These are phyloP conservation scores for Lunasporangiospora selenospora DNA, from an alignment of 192 early-diverging fungal species.

Conservation along the genomic window DNA sequence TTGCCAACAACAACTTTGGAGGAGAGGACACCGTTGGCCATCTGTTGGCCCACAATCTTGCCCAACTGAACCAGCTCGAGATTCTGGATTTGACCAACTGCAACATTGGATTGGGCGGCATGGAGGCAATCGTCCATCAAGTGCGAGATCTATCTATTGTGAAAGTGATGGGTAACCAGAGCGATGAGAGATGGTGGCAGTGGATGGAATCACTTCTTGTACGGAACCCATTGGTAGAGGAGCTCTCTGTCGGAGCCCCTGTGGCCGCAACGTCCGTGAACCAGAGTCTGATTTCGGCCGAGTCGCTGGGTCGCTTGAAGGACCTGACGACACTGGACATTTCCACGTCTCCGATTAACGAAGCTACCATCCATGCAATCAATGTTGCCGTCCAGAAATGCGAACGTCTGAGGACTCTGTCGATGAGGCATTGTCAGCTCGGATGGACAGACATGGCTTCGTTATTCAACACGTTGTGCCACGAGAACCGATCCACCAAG, in stretches of 20 bases:
- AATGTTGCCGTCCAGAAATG: neutral
- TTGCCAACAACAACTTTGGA: slow-evolving; percentile 38
- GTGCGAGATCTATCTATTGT: slow-evolving; percentile 30
- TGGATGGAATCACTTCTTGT: slow-evolving; percentile 34
- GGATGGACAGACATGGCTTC: slow-evolving; percentile 14
- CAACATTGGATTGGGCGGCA: slow-evolving; percentile 32
- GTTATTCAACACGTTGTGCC: slow-evolving; percentile 22
- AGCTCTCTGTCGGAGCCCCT: slow-evolving; percentile 33
- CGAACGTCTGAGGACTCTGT: slow-evolving; percentile 10
- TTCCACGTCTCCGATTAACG: slow-evolving; percentile 16
- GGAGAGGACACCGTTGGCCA: slow-evolving; percentile 23
- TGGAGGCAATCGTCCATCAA: slow-evolving; percentile 13
- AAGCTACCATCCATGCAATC: slow-evolving; percentile 10
- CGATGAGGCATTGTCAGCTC: slow-evolving; percentile 10
- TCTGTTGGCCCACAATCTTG: slow-evolving; percentile 15
- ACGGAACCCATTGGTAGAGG: slow-evolving; percentile 17
- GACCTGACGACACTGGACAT: slow-evolving; percentile 24
- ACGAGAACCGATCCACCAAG: slow-evolving; percentile 25
- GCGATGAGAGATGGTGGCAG: slow-evolving; percentile 35
- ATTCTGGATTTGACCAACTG: slow-evolving; percentile 34
- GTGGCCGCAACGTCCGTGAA: neutral
- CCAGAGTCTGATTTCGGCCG: slow-evolving; percentile 1
- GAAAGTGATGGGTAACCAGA: slow-evolving; percentile 25
- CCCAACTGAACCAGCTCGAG: slow-evolving; percentile 21
- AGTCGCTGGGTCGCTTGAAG: slow-evolving; percentile 6